Evolutionary conservation across 2,329 filamentous ascomycete genomes (phyloP), one percentile per base, ranked within the genome.

Genomic region (Fonsecaea erecta): DNA sequence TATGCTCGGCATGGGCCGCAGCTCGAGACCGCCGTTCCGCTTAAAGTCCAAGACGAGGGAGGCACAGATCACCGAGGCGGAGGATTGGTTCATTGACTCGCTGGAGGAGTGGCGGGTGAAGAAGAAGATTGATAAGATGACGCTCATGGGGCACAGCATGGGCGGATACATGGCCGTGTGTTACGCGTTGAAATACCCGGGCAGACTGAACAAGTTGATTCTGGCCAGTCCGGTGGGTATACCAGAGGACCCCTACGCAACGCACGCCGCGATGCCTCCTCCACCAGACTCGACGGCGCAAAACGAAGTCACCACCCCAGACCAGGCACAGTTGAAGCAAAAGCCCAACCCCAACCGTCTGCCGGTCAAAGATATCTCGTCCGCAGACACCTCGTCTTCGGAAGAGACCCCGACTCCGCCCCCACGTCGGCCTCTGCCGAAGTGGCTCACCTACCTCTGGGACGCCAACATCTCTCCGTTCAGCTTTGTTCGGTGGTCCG

Each of bases 401-500:
- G 76, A n/a, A 62, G 72, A 79, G 16, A 75, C 74, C 57, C 71
- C 63, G 40, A 72, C 72, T 77, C 81, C 70, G n/a, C 77, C 84
- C 0, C 85, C 86, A 0, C 80, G 84, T 21, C 81, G 84, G 14
- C 89, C 88, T 1, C 77, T 95, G 2, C 92, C 93, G 0, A 88
- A 89, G 77, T 97, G 94, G 93, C 82, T 98, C 21, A 88, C 89
- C 62, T 97, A 93, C 80, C 86, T 99, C 3, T 99, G 95, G 95
- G 95, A 99, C 71, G 91, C 93, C 71, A 99, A 99, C 75, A 87
- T 98, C 69, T 97, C 93, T 0, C 95, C 95, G 6, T 99, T 99
- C 77, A 94, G 89, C 70, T 82, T 99, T 55, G 87, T 99, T 14
- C 90, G 95, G 65, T 89, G 93, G 83, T 85, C 92, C 1, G 95